phyloP scores from a whole-genome alignment of 768 basidiomycete genomes.

The Boletus pseudo-olivaceus region DNA sequence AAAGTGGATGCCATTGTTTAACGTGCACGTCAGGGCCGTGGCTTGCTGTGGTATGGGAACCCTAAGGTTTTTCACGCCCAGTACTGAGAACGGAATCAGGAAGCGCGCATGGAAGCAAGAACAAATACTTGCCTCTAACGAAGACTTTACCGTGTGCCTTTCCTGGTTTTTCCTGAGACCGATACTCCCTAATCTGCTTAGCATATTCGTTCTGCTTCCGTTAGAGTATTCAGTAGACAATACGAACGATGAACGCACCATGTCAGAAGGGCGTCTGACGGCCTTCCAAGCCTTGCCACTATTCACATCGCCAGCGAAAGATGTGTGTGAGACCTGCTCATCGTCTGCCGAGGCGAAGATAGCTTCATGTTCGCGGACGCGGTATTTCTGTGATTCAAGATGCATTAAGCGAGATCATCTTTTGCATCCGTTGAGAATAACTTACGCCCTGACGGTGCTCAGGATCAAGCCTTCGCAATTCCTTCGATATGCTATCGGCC shows the following conservation, averaged over 20 bases:
- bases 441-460: slow-evolving; percentile 27
- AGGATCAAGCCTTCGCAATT: slow-evolving; percentile 56
- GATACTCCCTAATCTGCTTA: slow-evolving; percentile 81
- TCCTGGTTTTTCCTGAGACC: slow-evolving; percentile 69
- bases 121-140: slow-evolving; percentile 64
- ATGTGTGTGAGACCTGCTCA: slow-evolving; percentile 68
- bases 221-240: neutral
- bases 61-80: slow-evolving; percentile 67
- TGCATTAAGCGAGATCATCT: neutral
- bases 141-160: slow-evolving; percentile 93
- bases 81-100: slow-evolving; percentile 44
- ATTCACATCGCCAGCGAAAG: slow-evolving; percentile 78
- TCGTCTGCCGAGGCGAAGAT: slow-evolving; percentile 78
- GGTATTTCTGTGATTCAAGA: slow-evolving; percentile 58
- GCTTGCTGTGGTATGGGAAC: slow-evolving; percentile 76
- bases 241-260: slow-evolving; percentile 51
- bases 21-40: slow-evolving; percentile 76
- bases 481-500: slow-evolving; percentile 68
- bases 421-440: neutral
- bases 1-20: slow-evolving; percentile 96
- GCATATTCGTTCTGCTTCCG: slow-evolving; percentile 84
- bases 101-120: neutral
- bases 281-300: slow-evolving; percentile 80
- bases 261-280: slow-evolving; percentile 88
- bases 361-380: slow-evolving; percentile 72